phyloP scores from a whole-genome alignment of 208 protist genomes.

The Acanthamoeba triangularis region DNA sequence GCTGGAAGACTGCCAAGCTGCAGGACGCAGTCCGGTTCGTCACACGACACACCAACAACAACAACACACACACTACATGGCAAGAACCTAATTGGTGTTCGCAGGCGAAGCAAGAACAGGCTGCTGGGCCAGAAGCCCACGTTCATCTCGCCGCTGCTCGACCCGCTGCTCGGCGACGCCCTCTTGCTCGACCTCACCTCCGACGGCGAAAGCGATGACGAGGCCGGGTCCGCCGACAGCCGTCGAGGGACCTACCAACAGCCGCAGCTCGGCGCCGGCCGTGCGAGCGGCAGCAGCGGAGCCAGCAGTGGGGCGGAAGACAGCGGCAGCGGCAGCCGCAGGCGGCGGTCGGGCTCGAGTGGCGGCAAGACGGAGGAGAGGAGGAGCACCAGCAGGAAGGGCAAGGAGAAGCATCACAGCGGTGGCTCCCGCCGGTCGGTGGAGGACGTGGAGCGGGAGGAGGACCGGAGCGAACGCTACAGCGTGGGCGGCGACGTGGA shows the following conservation, averaged over 20 bases:
- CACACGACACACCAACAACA: too few relatives aligned
- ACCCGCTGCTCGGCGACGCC: conserved; percentile 26
- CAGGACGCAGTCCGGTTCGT: neutral
- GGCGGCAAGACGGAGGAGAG: neutral
- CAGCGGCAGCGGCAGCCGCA: neutral
- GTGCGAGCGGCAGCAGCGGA: neutral
- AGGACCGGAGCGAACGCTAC: conserved; percentile 8
- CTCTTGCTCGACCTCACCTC: neutral
- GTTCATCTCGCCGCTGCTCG: conserved; percentile 33
- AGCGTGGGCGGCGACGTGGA: conserved; percentile 50
- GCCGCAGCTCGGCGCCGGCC: neutral
- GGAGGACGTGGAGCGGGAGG: neutral
- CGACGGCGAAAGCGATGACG: neutral
- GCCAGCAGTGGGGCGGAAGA: neutral
- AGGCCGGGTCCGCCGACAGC: neutral
- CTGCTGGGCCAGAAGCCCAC: neutral
- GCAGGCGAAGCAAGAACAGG: neutral
- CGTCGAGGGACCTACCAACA: neutral
- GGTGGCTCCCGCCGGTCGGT: neutral
- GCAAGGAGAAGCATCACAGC: neutral
- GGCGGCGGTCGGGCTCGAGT: neutral
- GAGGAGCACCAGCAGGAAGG: neutral
- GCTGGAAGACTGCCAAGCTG: conserved; percentile 22
- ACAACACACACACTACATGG: neutral
- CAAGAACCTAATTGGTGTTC: neutral